Evolutionary conservation across 75 land plant species (phyloP), one percentile per base, ranked within the genome.

Genomic region (Selaginella moellendorffii): DNA sequence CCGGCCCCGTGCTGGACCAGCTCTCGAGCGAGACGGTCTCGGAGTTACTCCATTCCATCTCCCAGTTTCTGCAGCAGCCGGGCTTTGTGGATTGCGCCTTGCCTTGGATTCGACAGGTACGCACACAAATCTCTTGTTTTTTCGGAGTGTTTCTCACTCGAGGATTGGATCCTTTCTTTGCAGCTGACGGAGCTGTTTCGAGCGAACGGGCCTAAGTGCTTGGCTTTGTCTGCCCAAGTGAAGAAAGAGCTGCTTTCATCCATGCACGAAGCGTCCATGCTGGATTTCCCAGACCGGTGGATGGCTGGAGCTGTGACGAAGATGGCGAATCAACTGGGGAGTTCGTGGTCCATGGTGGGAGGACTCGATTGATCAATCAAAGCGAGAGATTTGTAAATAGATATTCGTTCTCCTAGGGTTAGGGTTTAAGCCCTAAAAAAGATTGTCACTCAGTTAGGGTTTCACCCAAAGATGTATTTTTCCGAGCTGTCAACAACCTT

Each of bases 21-120:
- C 81, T 95, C 17, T 74, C 88, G 10, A 63, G 69, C 67, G 87
- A 77, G 25, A 75, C 83, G 28, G 96, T 84, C 53, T 51, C 30
- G 53, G 83, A 89, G 52, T 61, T 81, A 18, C 65, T 95, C 56
- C 71, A 73, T 72, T 78, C 82, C 26, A 69, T 86, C 25, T 80
- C 68, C 26, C 96, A 82, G 65, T 71, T 86, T 64, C 66, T 95
- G 0, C 76, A 77, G 61, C 96, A 95, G 65, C 89, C 81, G 63
- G 83, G 86, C 69, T 76, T 86, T 69, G 70, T 82, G 51, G 96
- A 95, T 65, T 59, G 80, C 27, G 78, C 81, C 60, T 60, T 95
- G 19, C 73, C 77, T 21, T 95, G 99, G 99, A 70, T 82, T 54
- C 96, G 85, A 63, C 99, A 89, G 99, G 99, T 89, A 75, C 51